phyloP scores from a whole-genome alignment of 1,139 yeast genomes.

The Yamadazyma dendronema region DNA sequence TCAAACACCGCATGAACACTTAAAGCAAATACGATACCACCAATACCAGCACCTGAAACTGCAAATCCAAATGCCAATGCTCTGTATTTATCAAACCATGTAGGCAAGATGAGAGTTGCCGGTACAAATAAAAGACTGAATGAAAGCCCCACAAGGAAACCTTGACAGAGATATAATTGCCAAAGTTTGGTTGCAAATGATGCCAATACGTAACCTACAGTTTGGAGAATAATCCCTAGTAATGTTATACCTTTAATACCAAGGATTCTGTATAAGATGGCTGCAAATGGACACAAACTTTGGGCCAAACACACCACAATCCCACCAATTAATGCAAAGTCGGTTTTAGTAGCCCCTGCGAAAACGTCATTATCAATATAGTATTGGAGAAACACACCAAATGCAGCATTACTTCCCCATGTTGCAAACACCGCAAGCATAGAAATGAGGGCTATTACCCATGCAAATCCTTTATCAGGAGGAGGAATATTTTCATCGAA shows the following conservation, averaged over 20 bases:
- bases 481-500: slow-evolving; percentile 34
- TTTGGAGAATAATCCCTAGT: slow-evolving; percentile 51
- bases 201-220: slow-evolving; percentile 60
- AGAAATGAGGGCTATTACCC: slow-evolving; percentile 62
- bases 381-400: slow-evolving; percentile 64
- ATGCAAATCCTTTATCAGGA: slow-evolving; percentile 70
- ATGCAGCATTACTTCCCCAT: slow-evolving; percentile 76
- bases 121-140: slow-evolving; percentile 63
- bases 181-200: slow-evolving; percentile 60
- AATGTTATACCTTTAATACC: slow-evolving; percentile 37
- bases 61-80: slow-evolving; percentile 62
- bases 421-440: slow-evolving; percentile 50
- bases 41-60: slow-evolving; percentile 64
- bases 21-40: slow-evolving; percentile 59
- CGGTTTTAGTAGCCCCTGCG: slow-evolving; percentile 56
- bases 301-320: slow-evolving; percentile 59
- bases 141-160: slow-evolving; percentile 61
- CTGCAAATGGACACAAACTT: slow-evolving; percentile 52
- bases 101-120: slow-evolving; percentile 53
- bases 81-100: slow-evolving; percentile 58
- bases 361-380: slow-evolving; percentile 48
- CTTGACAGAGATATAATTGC: slow-evolving; percentile 71
- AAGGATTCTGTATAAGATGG: slow-evolving; percentile 31
- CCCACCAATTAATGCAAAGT: slow-evolving; percentile 72
- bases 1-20: slow-evolving; percentile 47